Evolutionary conservation across 2,329 filamentous ascomycete species (phyloP), one percentile per base, ranked within the genome.

Genomic region (Chaetothyriales sp.): DNA sequence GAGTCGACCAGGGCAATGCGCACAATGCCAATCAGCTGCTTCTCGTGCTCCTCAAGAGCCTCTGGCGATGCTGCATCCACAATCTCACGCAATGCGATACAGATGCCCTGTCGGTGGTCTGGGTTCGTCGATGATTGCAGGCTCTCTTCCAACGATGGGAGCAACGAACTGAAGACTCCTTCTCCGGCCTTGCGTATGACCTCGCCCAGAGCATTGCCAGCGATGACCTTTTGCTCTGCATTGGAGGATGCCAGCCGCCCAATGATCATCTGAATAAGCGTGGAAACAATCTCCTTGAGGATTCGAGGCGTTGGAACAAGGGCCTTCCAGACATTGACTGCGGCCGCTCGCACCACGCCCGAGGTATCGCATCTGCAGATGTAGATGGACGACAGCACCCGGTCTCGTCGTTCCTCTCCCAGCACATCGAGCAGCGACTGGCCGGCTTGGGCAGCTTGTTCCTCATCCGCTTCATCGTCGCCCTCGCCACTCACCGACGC

Each of bases 221-320:
- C 92, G 73, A 98, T 98, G 60, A 95, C 84, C 73, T 95, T 96
- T 68, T 98, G 92, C 67, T 98, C 92, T 83, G 94, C 89, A 64
- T 95, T 96, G 45, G 89, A 84, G 66, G 89, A 96, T 55, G 88
- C 92, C 59, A 98, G 78, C 47, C 92, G 85, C 53, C 86, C 81
- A 65, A 98, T 96, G 60, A 98, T 84, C 56, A 98, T 80, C 65
- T 95, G 89, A 5, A 88, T 94, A 54, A 98, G 81, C 1, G 88
- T 95, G 44, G 92, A 90, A 46, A 95, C 84, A 62, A 98, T 79
- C 65, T 98, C 92, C 71, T 95, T 95, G 62, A 98, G 80, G 12
- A 86, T 95, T 59, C 82, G 83, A 28, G 92, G 92, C 53, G 84
- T 90, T 52, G 90, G 86, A 46, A 98, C 92, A 62, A 96, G 74